Conservation (phyloP, 192 early-diverging fungal species). For the Backusella parvicylindrica region DNA sequence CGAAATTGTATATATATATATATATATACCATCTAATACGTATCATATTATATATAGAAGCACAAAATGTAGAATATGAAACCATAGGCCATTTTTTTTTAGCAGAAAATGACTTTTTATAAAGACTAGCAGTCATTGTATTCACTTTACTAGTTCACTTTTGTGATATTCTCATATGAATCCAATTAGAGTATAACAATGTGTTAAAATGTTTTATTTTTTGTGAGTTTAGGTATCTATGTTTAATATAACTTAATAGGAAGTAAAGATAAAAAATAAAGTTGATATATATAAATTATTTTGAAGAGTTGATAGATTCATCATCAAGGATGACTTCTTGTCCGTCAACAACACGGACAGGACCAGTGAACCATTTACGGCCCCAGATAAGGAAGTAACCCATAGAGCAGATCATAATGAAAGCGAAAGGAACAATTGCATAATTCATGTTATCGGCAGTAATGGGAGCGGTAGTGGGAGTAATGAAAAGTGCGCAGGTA, state of each 20-base stretch:
- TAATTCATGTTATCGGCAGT: constrained; percentile 50
- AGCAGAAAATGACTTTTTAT: not conserved
- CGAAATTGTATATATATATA: no score
- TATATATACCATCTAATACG: not conserved
- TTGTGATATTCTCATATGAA: not conserved
- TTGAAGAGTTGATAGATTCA: not conserved
- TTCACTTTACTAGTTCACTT: not conserved
- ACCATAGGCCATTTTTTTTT: not conserved
- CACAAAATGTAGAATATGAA: not conserved
- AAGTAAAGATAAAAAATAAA: not conserved
- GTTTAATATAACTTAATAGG: not conserved
- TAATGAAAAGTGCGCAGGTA: constrained; percentile 39
- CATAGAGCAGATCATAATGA: constrained; percentile 42
- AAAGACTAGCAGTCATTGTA: not conserved
- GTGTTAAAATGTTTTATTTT: not conserved
- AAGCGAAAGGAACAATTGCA: constrained; percentile 42
- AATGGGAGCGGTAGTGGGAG: constrained; percentile 36
- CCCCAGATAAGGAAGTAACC: constrained; percentile 49
- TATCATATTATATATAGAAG: no score
- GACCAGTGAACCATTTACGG: constrained; percentile 49
- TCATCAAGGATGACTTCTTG: constrained; percentile 31
- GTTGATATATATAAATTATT: not conserved
- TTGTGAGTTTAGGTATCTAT: not conserved
- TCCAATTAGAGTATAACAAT: not conserved
- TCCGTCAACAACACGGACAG: constrained; percentile 28